phyloP scores from a whole-genome alignment of 192 early-diverging fungal genomes.

The Lunasporangiospora selenospora region DNA sequence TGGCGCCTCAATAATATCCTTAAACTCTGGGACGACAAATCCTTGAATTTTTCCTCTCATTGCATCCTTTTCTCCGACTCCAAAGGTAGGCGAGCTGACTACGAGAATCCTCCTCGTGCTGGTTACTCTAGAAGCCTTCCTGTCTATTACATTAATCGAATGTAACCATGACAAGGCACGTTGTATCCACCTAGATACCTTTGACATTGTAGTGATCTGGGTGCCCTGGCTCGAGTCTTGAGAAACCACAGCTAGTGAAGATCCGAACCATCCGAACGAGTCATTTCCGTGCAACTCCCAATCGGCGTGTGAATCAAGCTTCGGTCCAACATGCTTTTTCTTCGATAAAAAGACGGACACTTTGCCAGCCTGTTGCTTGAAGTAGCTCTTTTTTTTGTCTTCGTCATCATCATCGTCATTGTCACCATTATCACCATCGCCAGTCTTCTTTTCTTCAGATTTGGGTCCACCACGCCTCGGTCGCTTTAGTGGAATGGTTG shows the following conservation, averaged over 20 bases:
- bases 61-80: slow-evolving; percentile 13
- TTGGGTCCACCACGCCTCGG: too few species aligned
- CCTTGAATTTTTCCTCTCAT: slow-evolving; percentile 63
- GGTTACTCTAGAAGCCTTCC: background rate
- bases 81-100: slow-evolving; percentile 36
- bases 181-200: too few species aligned
- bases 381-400: background rate
- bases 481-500: slow-evolving; percentile 8
- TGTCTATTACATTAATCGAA: background rate
- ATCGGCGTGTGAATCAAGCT: slow-evolving; percentile 23
- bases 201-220: too few species aligned
- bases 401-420: background rate
- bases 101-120: slow-evolving; percentile 29
- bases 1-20: too few species aligned
- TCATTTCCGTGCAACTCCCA: slow-evolving; percentile 34
- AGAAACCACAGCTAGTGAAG: slow-evolving; percentile 9
- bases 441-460: background rate
- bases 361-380: slow-evolving; percentile 19
- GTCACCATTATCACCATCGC: too few species aligned
- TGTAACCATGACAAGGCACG: too few species aligned
- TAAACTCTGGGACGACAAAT: slow-evolving; percentile 44
- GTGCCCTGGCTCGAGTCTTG: background rate
- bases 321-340: slow-evolving; percentile 8
- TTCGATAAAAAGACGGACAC: slow-evolving; percentile 24
- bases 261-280: slow-evolving; percentile 31